These are phyloP conservation scores for Aspergillus avenaceus DNA, from an alignment of 495 filamentous ascomycete species.

Conservation along the genomic window DNA sequence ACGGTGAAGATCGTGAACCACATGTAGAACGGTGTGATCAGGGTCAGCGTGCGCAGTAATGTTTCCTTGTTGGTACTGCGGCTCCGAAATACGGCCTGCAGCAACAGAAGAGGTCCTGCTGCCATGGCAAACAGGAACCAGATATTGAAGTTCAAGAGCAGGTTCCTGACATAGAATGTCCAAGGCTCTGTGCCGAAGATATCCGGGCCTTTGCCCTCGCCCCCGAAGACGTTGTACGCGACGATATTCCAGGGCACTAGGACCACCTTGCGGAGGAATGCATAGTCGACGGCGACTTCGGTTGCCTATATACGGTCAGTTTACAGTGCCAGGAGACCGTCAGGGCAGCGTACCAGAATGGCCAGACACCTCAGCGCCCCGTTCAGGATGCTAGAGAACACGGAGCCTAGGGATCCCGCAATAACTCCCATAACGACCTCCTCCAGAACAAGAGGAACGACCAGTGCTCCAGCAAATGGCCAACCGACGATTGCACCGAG, in stretches of 20 bases:
- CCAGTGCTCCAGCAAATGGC: constrained; percentile 86
- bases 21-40: constrained; percentile 82
- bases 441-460: constrained; percentile 77
- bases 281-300: constrained; percentile 66
- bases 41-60: constrained; percentile 65
- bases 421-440: constrained; percentile 62
- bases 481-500: constrained; percentile 87
- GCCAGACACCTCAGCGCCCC: constrained; percentile 63
- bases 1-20: constrained; percentile 90
- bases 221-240: constrained; percentile 89
- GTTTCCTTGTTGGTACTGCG: constrained; percentile 40
- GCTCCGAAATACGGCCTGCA: constrained; percentile 43
- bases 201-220: constrained; percentile 71
- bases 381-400: constrained; percentile 55
- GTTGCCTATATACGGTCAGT: constrained; percentile 37
- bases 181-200: constrained; percentile 97
- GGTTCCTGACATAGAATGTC: constrained; percentile 93
- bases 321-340: constrained; percentile 3
- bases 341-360: constrained; percentile 58
- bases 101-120: constrained; percentile 57
- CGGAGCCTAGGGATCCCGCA: constrained; percentile 53
- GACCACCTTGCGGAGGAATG: constrained; percentile 75
- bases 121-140: constrained; percentile 85
- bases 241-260: constrained; percentile 90
- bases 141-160: constrained; percentile 90